Evolutionary conservation across 2,329 filamentous ascomycete genomes (phyloP).

Genomic region (Aureobasidium subglaciale): DNA sequence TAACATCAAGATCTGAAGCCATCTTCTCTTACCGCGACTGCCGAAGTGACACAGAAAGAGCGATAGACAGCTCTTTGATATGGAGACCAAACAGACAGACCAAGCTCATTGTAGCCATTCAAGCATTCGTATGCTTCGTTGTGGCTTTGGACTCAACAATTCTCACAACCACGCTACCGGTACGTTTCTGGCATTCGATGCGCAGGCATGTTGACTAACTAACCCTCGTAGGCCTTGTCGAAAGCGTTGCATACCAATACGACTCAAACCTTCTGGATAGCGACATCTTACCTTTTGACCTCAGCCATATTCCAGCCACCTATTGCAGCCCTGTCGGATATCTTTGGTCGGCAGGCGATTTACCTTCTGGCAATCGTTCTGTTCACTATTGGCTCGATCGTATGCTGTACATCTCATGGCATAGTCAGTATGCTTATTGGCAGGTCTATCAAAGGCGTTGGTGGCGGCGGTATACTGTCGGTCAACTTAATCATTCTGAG

Average conservation of each 20-base stretch:
- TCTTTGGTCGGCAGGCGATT: conserved; percentile 43
- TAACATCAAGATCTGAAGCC: background rate
- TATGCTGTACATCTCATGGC: conserved; percentile 19
- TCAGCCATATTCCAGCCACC: conserved; percentile 39
- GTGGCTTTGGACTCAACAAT: conserved; percentile 45
- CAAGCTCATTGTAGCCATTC: conserved; percentile 35
- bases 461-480: conserved; percentile 43
- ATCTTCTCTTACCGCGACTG: background rate
- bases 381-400: conserved; percentile 41
- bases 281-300: conserved; percentile 41
- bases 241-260: conserved; percentile 30
- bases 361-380: conserved; percentile 38
- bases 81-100: conserved; percentile 37
- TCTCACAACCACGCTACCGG: conserved; percentile 40
- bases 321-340: conserved; percentile 37
- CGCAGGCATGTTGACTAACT: too few species aligned
- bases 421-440: conserved; percentile 25
- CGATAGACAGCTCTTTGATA: background rate
- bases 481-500: conserved; percentile 44
- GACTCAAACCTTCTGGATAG: conserved; percentile 43
- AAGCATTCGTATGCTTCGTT: conserved; percentile 41
- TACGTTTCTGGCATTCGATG: too few species aligned
- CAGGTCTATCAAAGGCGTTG: conserved; percentile 48
- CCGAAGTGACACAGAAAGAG: background rate
- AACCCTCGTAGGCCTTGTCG: conserved; percentile 23